A percentile compares a stretch with the other conserved stretches of the same genome.
phyloP scores from a whole-genome alignment of 1,284 basidiomycete species.

The Naganishia albida region DNA sequence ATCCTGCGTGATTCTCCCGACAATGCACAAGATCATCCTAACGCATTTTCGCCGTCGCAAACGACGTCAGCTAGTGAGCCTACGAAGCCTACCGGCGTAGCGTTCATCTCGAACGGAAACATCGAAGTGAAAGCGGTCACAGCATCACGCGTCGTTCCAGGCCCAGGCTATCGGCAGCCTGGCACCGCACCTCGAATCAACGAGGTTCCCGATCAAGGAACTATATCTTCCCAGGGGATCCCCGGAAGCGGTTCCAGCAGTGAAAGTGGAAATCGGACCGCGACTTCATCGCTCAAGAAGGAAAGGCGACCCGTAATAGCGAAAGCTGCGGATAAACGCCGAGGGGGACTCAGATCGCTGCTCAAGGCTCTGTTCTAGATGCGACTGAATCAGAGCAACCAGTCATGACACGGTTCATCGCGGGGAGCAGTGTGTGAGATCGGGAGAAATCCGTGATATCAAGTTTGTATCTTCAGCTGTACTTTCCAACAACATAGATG shows the following conservation, averaged over 20 bases:
- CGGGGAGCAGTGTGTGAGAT: no score
- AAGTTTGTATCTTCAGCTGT: no score
- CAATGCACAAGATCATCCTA: not conserved
- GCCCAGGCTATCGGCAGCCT: not conserved
- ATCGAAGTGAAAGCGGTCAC: slow-evolving; percentile 10
- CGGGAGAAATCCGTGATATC: no score
- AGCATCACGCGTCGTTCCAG: not conserved
- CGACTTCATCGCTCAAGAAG: not conserved
- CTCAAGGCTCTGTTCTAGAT: no score
- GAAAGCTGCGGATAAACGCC: not conserved
- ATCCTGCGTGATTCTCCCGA: not conserved
- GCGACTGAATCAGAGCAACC: no score
- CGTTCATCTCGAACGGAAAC: not conserved
- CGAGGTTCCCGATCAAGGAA: not conserved
- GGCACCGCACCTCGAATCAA: not conserved
- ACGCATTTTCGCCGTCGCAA: not conserved
- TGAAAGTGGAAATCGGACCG: slow-evolving; percentile 7
- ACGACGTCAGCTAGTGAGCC: no score
- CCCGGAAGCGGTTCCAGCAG: not conserved
- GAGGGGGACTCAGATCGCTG: not conserved
- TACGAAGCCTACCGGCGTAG: not conserved
- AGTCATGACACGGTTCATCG: no score
- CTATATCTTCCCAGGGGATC: not conserved
- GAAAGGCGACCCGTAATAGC: no score
- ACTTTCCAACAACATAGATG: no score